Evolutionary conservation across 2,329 filamentous ascomycete genomes (phyloP), one percentile per base, ranked within the genome.

Genomic region (Xylaria digitata): DNA sequence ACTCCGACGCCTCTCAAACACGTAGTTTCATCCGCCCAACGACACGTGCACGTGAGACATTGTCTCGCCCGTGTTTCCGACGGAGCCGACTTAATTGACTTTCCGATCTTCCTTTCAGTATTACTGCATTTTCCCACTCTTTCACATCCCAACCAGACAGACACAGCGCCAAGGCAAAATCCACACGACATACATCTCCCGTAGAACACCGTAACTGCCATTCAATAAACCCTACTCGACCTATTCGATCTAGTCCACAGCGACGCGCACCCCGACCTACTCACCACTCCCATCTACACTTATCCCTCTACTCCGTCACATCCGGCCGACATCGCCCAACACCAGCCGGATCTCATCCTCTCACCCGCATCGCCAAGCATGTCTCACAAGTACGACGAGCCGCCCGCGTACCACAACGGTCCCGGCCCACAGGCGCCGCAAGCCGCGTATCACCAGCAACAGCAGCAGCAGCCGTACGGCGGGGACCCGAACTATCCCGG

Each of bases 361-460:
- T 6, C 40, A 43, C 37, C 23, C 58, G 15, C 52, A 30, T 32
- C 43, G 19, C 56, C 45, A 55, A 70, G 34, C 43, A 85, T 85
- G 82, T 78, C 82, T 61, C 75, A 78, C 72, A 84, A 86, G 75
- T 73, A 79, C 76, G 82, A 85, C 61, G 78, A 82, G 40, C 85
- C 85, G 60, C 85, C 84, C 30, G 81, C 83, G 49, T 86, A 86
- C 76, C 77, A 77, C 63, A 78, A 77, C 68, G 77, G 46, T 78
- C 83, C 73, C 65, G 77, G 52, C 78, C 84, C 74, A 40, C 82
- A 83, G 70, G 78, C 80, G 15, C 78, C 84, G 0, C 85, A 86
- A 71, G 76, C 80, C 54, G 79, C 81, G 37, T 81, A 83, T 70
- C 77, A 76, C 3, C 68, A 76, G 13, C 32, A 34, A 8, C 32